A percentile compares a stretch with the other conserved stretches of the same genome.
phyloP scores from a whole-genome alignment of 768 basidiomycete genomes.

The Leccinum broughii region DNA sequence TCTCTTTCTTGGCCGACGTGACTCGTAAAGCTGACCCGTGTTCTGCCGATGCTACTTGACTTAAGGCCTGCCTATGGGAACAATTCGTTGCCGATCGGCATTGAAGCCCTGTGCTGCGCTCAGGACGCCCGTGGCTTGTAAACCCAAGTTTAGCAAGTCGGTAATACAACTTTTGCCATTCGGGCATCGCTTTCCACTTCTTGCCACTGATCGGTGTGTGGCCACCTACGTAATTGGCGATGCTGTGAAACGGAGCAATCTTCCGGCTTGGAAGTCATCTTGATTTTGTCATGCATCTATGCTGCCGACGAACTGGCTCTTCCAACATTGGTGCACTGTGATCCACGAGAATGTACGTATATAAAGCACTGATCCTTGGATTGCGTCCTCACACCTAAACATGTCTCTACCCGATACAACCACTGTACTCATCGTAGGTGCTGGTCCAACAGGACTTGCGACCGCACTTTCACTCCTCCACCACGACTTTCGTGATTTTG shows the following conservation, averaged over 20 bases:
- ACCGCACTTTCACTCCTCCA: slow-evolving; percentile 46
- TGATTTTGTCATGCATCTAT: not conserved
- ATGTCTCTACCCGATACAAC: slow-evolving; percentile 36
- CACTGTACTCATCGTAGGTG: slow-evolving; percentile 50
- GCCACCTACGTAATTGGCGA: not conserved
- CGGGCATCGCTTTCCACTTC: not conserved
- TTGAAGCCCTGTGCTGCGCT: too few species aligned
- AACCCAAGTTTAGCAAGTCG: not conserved
- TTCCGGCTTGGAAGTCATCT: not conserved
- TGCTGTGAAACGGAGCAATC: not conserved
- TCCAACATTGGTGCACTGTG: not conserved
- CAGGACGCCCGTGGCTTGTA: too few species aligned
- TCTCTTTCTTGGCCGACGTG: not conserved
- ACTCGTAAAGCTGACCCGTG: not conserved
- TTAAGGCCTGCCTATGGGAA: too few species aligned
- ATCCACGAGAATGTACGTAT: slow-evolving; percentile 3
- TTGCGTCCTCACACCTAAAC: not conserved
- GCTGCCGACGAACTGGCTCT: not conserved
- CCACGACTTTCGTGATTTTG: slow-evolving; percentile 42
- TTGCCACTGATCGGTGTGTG: not conserved
- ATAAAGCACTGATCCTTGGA: not conserved
- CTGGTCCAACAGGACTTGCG: slow-evolving; percentile 50
- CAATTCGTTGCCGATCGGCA: too few species aligned
- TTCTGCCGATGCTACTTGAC: not conserved
- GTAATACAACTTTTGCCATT: not conserved